These are phyloP conservation scores for Podospora bellae-mahoneyi DNA, from an alignment of 495 filamentous ascomycete genomes.

Conservation along the genomic window DNA sequence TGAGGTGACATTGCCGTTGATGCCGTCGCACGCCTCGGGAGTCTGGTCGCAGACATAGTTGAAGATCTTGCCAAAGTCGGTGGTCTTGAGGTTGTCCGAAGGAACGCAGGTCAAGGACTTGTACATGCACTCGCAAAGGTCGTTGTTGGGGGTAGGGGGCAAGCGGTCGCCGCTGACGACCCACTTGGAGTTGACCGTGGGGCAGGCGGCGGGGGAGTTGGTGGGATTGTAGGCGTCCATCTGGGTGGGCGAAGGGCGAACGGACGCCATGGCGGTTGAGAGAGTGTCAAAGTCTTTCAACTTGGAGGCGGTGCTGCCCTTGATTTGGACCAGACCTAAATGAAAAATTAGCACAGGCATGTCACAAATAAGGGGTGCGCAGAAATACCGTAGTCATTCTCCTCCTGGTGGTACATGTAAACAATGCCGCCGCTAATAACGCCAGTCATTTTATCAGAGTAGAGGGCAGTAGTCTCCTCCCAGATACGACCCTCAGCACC, in stretches of 20 bases:
- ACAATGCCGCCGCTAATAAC: constrained; percentile 94
- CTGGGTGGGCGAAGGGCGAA: constrained; percentile 61
- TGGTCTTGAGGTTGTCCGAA: constrained; percentile 40
- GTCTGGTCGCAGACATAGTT: constrained; percentile 64
- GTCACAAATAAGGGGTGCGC: neutral
- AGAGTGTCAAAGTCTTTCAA: constrained; percentile 73
- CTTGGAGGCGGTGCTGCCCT: constrained; percentile 54
- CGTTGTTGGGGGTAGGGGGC: constrained; percentile 72
- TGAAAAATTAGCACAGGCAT: neutral
- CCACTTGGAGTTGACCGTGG: constrained; percentile 63
- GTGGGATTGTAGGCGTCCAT: constrained; percentile 69
- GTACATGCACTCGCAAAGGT: constrained; percentile 81
- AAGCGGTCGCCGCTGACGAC: constrained; percentile 59
- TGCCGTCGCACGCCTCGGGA: constrained; percentile 58
- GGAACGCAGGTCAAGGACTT: constrained; percentile 67
- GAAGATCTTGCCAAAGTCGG: constrained; percentile 65
- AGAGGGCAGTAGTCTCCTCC: constrained; percentile 82
- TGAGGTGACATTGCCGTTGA: constrained; percentile 63
- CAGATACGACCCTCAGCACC: constrained; percentile 68
- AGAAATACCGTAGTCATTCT: constrained; percentile 75
- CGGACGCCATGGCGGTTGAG: constrained; percentile 64
- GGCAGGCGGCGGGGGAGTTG: constrained; percentile 75
- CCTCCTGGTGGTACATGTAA: constrained; percentile 95
- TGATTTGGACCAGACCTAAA: constrained; percentile 61
- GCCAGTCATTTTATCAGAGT: constrained; percentile 70